phyloP scores from a whole-genome alignment of 2,329 filamentous ascomycete species.

The Pseudogymnoascus sp. region DNA sequence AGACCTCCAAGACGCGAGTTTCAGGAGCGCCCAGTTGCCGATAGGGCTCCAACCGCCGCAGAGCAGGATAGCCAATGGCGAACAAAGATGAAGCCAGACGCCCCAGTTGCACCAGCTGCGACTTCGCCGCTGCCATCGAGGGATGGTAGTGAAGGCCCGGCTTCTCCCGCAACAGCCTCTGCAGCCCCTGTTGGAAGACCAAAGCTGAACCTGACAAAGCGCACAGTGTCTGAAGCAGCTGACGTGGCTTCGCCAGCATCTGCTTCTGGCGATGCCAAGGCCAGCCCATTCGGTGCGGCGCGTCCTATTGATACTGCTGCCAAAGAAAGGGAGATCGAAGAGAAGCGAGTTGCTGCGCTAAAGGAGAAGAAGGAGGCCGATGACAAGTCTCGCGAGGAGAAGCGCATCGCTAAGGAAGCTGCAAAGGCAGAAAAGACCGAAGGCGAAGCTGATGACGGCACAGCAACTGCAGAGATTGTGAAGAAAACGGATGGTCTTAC shows the following conservation, averaged over 20 bases:
- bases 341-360: slow-evolving; percentile 66
- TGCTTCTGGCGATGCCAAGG: slow-evolving; percentile 60
- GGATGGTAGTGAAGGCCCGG: slow-evolving; percentile 66
- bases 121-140: slow-evolving; percentile 59
- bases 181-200: slow-evolving; percentile 59
- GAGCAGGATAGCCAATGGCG: slow-evolving; percentile 94
- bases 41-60: slow-evolving; percentile 73
- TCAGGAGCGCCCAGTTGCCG: slow-evolving; percentile 55
- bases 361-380: slow-evolving; percentile 72
- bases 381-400: slow-evolving; percentile 48
- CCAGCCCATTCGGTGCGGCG: slow-evolving; percentile 88
- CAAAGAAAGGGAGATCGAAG: slow-evolving; percentile 81
- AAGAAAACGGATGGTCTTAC: slow-evolving; percentile 27
- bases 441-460: slow-evolving; percentile 22
- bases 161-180: slow-evolving; percentile 54
- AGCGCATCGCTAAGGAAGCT: slow-evolving; percentile 55
- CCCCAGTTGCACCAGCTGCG: slow-evolving; percentile 28
- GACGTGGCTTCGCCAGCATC: slow-evolving; percentile 43
- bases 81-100: slow-evolving; percentile 79
- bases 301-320: slow-evolving; percentile 88
- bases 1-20: slow-evolving; percentile 73
- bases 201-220: slow-evolving; percentile 79
- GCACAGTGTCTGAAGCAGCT: slow-evolving; percentile 70
- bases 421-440: slow-evolving; percentile 28
- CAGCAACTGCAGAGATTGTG: slow-evolving; percentile 17